Evolutionary conservation across 306 rosid genomes (phyloP).

Genomic region (Prunus campanulata): DNA sequence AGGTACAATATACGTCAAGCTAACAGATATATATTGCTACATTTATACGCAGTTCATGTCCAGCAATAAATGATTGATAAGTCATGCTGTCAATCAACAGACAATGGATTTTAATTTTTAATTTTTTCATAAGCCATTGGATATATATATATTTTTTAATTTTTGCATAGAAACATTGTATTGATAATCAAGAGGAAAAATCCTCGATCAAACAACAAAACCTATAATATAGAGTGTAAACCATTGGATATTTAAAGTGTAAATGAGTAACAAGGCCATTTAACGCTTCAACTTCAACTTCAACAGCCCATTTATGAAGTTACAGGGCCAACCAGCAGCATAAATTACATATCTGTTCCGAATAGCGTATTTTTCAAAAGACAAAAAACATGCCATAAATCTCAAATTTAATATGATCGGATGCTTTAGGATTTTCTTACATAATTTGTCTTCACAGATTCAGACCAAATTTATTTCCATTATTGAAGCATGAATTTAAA

Average conservation of each 20-base stretch:
- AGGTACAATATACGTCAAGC: neutral
- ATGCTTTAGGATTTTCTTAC: constrained; percentile 20
- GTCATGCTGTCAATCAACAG: neutral
- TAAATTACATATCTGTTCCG: neutral
- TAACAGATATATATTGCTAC: neutral
- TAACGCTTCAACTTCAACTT: neutral
- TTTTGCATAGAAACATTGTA: too few relatives aligned
- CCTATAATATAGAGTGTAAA: too few relatives aligned
- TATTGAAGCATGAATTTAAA: constrained; percentile 2
- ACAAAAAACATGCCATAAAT: neutral
- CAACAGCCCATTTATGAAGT: neutral
- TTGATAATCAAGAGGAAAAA: too few relatives aligned
- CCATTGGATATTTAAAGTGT: neutral
- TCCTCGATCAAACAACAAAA: too few relatives aligned
- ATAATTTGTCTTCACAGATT: constrained; percentile 2
- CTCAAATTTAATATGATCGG: neutral
- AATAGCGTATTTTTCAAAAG: neutral
- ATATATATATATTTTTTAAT: too few relatives aligned
- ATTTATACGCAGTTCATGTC: neutral
- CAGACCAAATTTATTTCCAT: neutral
- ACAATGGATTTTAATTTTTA: neutral
- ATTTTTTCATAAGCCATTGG: neutral
- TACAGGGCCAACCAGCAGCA: constrained; percentile 1
- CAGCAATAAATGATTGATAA: neutral
- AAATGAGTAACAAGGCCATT: neutral